Base-by-base conservation (phyloP, 208 protist species). In the Leishmania mexicana region DNA sequence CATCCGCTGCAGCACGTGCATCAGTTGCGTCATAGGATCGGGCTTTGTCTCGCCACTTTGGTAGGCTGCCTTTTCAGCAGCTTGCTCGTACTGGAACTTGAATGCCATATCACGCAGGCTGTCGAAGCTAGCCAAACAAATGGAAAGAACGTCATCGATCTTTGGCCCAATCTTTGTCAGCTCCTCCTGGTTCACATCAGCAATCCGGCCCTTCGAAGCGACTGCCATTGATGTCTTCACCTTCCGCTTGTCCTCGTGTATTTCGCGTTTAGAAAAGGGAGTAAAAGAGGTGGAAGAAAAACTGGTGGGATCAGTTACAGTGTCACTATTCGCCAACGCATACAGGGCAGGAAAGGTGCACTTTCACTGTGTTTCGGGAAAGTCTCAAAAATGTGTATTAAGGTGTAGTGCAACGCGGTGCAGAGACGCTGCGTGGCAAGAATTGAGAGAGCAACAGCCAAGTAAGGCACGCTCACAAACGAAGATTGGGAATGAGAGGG, bases 21-120 rank as follows among this genome's bases (percentile, higher is more conserved):
- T 72, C 40, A 97, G 86, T 78, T 97, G 94, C 38, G 84, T 81
- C 75, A 92, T 83, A 38, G 89, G 84, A 58, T 95, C 87, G 0
- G 81, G 87, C 13, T 75, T 87, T 38, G 82, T 78, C 28, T 89
- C 86, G 57, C 75, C 80, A n/a, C 82, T 75, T 62, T 92, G 81
- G 80, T 93, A 95, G 17, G 88, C 94, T 2, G 93, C 92, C 73
- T 92, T 89, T 49, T 95, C 89, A 3, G 93, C 91, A 1, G 94
- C 93, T 42, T 97, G 92, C 75, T 96, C 94, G 42, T 94, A 82
- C 78, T 96, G 89, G 85, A 97, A 97, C 72, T 95, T 95, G 47
- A 96, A 73, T 11, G 88, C 83, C 42, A 91, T 88, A 60, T 88
- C 88, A 2, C 85, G 60, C 71, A 97, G 79, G 24, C 81, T 85